A percentile compares a stretch with the other conserved stretches of the same genome.
These are phyloP conservation scores for Termitomyces eurrhizus DNA, from an alignment of 768 basidiomycete species.

Conservation along the genomic window DNA sequence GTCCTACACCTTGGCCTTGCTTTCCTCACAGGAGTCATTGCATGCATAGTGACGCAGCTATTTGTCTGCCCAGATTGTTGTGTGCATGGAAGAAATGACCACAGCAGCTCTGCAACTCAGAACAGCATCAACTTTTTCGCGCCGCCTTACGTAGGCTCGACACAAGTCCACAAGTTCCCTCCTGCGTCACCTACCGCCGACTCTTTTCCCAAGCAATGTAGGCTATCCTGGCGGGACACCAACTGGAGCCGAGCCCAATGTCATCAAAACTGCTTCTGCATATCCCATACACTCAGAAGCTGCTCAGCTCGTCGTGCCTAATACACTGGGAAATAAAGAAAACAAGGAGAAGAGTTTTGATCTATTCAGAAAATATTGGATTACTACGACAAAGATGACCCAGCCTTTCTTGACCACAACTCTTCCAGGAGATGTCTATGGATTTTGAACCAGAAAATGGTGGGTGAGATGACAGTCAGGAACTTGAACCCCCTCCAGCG, in stretches of 20 bases:
- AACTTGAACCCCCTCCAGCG: constrained; percentile 32
- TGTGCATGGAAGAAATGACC: constrained; percentile 10
- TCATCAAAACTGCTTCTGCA: constrained; percentile 70
- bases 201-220: constrained; percentile 72
- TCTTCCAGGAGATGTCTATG: constrained; percentile 43
- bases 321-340: constrained; percentile 21
- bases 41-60: constrained; percentile 48
- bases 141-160: constrained; percentile 69
- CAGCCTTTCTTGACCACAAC: constrained; percentile 43
- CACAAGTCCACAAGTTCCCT: constrained; percentile 65
- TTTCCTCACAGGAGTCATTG: constrained; percentile 50
- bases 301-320: constrained; percentile 57
- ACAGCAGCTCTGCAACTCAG: background rate
- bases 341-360: constrained; percentile 42
- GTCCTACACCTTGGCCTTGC: constrained; percentile 39
- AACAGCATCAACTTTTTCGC: constrained; percentile 37
- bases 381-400: constrained; percentile 52
- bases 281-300: constrained; percentile 76
- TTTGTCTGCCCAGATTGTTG: constrained; percentile 40
- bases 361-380: constrained; percentile 62
- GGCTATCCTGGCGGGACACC: constrained; percentile 77
- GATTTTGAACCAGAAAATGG: constrained; percentile 1
- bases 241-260: constrained; percentile 72
- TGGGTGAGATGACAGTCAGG: constrained; percentile 21
- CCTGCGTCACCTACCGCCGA: constrained; percentile 69